phyloP scores from a whole-genome alignment of 495 filamentous ascomycete genomes.

The Massariosphaeria phaeospora region DNA sequence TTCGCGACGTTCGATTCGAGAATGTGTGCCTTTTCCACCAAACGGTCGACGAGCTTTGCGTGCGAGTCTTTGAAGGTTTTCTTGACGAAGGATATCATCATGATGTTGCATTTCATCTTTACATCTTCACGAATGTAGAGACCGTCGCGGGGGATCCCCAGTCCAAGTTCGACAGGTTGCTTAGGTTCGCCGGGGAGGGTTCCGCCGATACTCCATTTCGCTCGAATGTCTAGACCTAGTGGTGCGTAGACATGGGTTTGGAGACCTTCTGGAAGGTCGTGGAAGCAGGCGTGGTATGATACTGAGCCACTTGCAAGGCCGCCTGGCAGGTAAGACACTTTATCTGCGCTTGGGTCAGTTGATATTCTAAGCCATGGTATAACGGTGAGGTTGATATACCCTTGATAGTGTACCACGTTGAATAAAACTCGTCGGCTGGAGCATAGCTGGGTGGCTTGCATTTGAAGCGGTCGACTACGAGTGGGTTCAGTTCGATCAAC shows the following conservation, averaged over 20 bases:
- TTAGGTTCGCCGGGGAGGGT: constrained; percentile 58
- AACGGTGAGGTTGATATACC: constrained; percentile 28
- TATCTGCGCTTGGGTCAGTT: constrained; percentile 45
- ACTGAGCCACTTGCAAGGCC: constrained; percentile 59
- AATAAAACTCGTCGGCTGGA: constrained; percentile 59
- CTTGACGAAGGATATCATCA: constrained; percentile 68
- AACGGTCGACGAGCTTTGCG: constrained; percentile 56
- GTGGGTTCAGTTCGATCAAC: constrained; percentile 79
- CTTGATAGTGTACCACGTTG: constrained; percentile 64
- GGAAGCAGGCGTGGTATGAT: constrained; percentile 69
- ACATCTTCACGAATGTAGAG: constrained; percentile 74
- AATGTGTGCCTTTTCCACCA: constrained; percentile 54
- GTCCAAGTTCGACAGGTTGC: constrained; percentile 55
- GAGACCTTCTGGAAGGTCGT: constrained; percentile 61
- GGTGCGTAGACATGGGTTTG: constrained; percentile 74
- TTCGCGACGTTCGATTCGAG: constrained; percentile 24
- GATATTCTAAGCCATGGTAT: background rate
- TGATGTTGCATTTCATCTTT: constrained; percentile 68
- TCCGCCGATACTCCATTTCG: constrained; percentile 62
- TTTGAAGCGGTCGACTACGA: constrained; percentile 63
- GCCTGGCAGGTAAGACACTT: constrained; percentile 67
- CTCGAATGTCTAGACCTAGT: constrained; percentile 60
- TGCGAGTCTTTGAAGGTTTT: constrained; percentile 69
- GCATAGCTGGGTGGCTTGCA: constrained; percentile 60
- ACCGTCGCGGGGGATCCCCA: constrained; percentile 56